A percentile compares a stretch with the other conserved stretches of the same genome.
These are phyloP conservation scores for Leishmania arabica DNA, from an alignment of 208 protist species.

Conservation along the genomic window DNA sequence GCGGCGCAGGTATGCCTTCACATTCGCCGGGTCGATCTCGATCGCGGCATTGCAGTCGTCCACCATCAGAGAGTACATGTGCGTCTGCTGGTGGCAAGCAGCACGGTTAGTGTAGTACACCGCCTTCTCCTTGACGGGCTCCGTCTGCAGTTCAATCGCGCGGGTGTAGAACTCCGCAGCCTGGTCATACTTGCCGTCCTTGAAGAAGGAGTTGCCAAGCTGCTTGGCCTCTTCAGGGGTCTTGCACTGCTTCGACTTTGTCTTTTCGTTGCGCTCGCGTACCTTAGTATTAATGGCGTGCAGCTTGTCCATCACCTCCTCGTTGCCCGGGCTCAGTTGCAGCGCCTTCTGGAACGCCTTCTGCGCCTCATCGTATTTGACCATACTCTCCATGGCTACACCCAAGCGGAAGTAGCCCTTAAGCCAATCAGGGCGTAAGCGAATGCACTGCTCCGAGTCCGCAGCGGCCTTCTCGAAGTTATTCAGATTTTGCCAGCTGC, in stretches of 20 bases:
- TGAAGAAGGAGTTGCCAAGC: slow-evolving; percentile 92
- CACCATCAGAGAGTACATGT: slow-evolving; percentile 85
- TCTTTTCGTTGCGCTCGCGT: slow-evolving; percentile 86
- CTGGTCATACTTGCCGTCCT: slow-evolving; percentile 87
- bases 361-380: slow-evolving; percentile 78
- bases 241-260: slow-evolving; percentile 69
- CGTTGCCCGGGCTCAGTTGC: slow-evolving; percentile 72
- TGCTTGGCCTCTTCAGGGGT: slow-evolving; percentile 84
- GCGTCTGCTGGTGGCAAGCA: slow-evolving; percentile 90
- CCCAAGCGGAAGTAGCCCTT: slow-evolving; percentile 93
- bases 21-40: slow-evolving; percentile 69
- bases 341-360: slow-evolving; percentile 83
- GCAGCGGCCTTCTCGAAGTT: slow-evolving; percentile 77
- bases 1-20: slow-evolving; percentile 92
- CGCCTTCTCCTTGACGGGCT: slow-evolving; percentile 70
- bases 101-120: slow-evolving; percentile 92
- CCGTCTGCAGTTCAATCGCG: slow-evolving; percentile 84
- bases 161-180: slow-evolving; percentile 89
- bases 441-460: slow-evolving; percentile 88
- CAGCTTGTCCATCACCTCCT: slow-evolving; percentile 81
- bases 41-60: slow-evolving; percentile 87
- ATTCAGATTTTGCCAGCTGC: slow-evolving; percentile 75
- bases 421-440: slow-evolving; percentile 84
- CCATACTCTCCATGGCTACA: slow-evolving; percentile 70
- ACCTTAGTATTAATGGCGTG: slow-evolving; percentile 65